Conservation (phyloP, 352 stramenopile species). For the Phytophthora cryptogea region DNA sequence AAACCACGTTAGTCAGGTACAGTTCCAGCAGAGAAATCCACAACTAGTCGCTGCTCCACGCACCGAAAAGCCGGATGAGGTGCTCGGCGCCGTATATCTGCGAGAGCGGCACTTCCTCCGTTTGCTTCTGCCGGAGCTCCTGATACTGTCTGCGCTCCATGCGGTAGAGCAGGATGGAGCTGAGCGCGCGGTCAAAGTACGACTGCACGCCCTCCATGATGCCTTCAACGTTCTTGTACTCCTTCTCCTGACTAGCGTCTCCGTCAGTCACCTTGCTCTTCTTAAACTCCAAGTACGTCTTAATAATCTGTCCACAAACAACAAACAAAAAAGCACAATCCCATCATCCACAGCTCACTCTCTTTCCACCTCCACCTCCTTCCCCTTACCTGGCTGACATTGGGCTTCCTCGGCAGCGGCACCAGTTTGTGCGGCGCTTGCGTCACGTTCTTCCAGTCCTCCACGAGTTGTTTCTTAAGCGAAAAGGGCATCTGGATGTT, state of each 20-base stretch:
- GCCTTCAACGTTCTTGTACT: slow-evolving; percentile 82
- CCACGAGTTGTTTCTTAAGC: slow-evolving; percentile 92
- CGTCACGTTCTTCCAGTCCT: slow-evolving; percentile 91
- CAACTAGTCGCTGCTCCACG: slow-evolving; percentile 23
- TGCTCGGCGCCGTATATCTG: slow-evolving; percentile 93
- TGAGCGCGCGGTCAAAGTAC: slow-evolving; percentile 91
- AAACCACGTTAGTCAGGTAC: background rate
- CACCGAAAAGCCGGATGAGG: slow-evolving; percentile 89
- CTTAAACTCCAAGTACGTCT: slow-evolving; percentile 80
- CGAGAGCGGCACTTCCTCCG: slow-evolving; percentile 63
- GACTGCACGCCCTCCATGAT: slow-evolving; percentile 87
- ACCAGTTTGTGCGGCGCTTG: slow-evolving; percentile 81
- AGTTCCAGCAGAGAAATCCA: background rate
- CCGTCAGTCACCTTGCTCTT: slow-evolving; percentile 64
- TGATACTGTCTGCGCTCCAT: slow-evolving; percentile 92
- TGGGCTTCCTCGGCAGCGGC: slow-evolving; percentile 81
- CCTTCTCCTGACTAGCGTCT: slow-evolving; percentile 65
- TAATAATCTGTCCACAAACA: slow-evolving; percentile 52
- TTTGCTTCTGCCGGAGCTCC: slow-evolving; percentile 63
- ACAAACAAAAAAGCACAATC: slow-evolving; percentile 2
- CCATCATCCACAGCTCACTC: background rate
- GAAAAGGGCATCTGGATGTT: slow-evolving; percentile 89
- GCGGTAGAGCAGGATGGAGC: slow-evolving; percentile 90
- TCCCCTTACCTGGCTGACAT: slow-evolving; percentile 32
- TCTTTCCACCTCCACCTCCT: background rate